phyloP scores from a whole-genome alignment of 176 grass and related monocot genomes.

The Musa acuminata region DNA sequence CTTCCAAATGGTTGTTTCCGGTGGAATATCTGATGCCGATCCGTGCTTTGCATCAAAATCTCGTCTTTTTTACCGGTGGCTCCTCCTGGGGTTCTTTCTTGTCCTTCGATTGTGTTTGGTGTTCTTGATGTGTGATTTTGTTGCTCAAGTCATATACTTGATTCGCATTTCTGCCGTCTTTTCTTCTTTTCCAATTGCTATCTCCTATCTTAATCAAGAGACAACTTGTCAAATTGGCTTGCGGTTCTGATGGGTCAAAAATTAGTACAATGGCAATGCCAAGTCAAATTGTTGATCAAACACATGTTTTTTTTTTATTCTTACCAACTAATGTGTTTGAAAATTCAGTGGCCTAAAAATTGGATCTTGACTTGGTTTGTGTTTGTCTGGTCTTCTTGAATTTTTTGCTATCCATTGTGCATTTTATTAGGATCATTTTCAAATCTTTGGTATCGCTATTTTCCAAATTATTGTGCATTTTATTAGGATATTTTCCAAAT shows the following conservation, averaged over 20 bases:
- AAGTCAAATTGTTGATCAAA: neutral
- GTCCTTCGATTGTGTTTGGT: neutral
- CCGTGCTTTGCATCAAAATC: neutral
- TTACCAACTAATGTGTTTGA: neutral
- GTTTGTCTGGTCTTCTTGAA: neutral
- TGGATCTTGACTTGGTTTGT: constrained; percentile 2
- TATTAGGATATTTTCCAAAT: neutral
- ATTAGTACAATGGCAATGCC: neutral
- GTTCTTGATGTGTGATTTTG: neutral
- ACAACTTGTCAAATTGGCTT: neutral
- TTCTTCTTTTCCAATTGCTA: neutral
- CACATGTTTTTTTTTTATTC: too few species aligned
- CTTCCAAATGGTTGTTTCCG: neutral
- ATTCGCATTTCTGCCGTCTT: neutral
- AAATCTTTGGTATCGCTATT: neutral
- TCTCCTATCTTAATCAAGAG: neutral
- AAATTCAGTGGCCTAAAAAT: neutral
- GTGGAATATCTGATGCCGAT: neutral
- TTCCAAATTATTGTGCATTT: neutral
- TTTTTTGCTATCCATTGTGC: neutral
- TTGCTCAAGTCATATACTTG: neutral
- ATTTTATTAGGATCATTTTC: neutral
- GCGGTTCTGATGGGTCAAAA: neutral
- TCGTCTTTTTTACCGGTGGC: neutral
- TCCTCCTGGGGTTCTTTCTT: neutral